Base-by-base conservation (phyloP, 306 rosid species). In the Psophocarpus tetragonolobus region DNA sequence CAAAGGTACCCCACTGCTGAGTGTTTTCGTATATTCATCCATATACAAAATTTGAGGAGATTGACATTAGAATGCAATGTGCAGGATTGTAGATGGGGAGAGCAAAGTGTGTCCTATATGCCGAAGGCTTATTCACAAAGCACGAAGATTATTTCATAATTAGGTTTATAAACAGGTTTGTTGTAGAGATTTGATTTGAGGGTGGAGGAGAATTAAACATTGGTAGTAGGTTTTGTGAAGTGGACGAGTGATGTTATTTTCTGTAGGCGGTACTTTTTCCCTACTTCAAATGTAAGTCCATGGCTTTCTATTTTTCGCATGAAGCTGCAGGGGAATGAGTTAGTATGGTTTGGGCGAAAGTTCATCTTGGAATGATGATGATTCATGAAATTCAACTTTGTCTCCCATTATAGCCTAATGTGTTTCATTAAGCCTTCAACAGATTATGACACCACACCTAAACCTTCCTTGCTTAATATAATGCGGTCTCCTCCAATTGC, bases 101-200 rank as follows among this genome's bases (percentile, higher is more conserved):
- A 86, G 72, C 81, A 89, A 77, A 81, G 82, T 84, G 33, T 91
- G 97, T 84, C 97, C 97, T 7, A 84, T 91, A 69, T 89, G 93
- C 58, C 81, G 97, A 68, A 88, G 93, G 85, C 89, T 87, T 35
- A 57, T 91, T 57, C 90, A 86, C 85, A 91, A 83, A 75, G 84
- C 82, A 50, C 79, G 90, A 80, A 87, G 82, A 84, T 79, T 91
- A 81, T 89, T 84, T 58, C 47, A 79, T 62, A 73, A 23, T 54
- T 75, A 75, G 51, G 69, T 35, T 68, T 45, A 74, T 68, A 38
- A 71, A 56, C 69, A 23, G 9, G 45, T 9, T n/a, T 21, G 11
- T 10, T 39, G 64, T 58, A 62, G 42, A 60, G 48, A 48, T 38
- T 39, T 38, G 36, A 63, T 50, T 54, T 44, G 80, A 13, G 78